Evolutionary conservation across 1,284 basidiomycete species (phyloP), one percentile per base, ranked within the genome.

Genomic region (Moesziomyces aphidis): DNA sequence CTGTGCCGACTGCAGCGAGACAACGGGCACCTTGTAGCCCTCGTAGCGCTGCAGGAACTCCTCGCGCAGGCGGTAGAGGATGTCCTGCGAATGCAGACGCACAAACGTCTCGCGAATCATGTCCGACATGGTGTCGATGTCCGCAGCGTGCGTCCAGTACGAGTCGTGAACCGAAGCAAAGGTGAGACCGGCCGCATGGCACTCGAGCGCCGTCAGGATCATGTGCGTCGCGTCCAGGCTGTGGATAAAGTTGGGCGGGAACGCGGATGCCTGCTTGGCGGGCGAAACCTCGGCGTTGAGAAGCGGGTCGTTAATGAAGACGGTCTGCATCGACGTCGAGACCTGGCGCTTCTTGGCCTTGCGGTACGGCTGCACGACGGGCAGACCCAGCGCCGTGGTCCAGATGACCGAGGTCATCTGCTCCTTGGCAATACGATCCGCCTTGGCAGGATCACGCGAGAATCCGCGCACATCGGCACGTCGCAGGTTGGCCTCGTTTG

Each of bases 161-260:
- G 95, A 97, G 85, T 99, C 97, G 85, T 99, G 96, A 15, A 99
- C 97, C 3, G 94, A 93, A 0, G 95, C 96, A 84, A 98, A 98
- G 0, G 91, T 91, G 24, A 84, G 72, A n/a, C 77, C 78, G 8
- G 76, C 75, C 1, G 68, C 61, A 45, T 77, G 77, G 50, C 80
- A 97, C 80, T 93, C 91, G 45, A 97, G 88, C n/a, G 96, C 95
- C 1, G 95, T 98, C 74, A 98, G 86, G 89, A 98, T 92, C 95
- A 99, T 98, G 86, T 99, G 97, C 1, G 96, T 97, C 4, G 97
- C 97, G 85, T 99, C 97, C 52, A 99, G 88, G 80, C 92, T 94
- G 85, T 99, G 97, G 63, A 99, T 94, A 83, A 96, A 99, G 87
- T 99, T 99, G 44, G 96, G 97, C 13, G 96, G 96, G 90, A 99